phyloP scores from a whole-genome alignment of 805 yeast genomes.

The Alloascoidea hylecoeti region DNA sequence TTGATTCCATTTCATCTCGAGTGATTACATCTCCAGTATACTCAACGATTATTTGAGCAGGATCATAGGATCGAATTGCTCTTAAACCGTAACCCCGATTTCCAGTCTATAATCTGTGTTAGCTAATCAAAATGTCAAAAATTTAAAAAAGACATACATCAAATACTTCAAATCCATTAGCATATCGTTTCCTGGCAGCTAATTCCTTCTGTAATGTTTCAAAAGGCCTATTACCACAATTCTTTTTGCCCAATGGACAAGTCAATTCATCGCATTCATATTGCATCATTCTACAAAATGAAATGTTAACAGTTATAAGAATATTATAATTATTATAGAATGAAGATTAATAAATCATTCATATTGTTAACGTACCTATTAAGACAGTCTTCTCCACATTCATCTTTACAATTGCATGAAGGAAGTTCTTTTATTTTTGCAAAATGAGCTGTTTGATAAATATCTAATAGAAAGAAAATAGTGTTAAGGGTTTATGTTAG shows the following conservation, averaged over 20 bases:
- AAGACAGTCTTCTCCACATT: slow-evolving; percentile 20
- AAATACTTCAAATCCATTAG: slow-evolving; percentile 15
- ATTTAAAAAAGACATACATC: slow-evolving; percentile 15
- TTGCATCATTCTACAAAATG: slow-evolving; percentile 11
- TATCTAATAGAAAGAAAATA: too few relatives aligned
- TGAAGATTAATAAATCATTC: not conserved
- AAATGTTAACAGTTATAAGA: not conserved
- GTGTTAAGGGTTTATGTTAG: too few relatives aligned
- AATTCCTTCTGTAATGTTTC: slow-evolving; percentile 11
- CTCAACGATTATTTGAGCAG: slow-evolving; percentile 27
- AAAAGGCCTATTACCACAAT: slow-evolving; percentile 26
- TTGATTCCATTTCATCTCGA: slow-evolving; percentile 20
- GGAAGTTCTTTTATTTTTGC: slow-evolving; percentile 2
- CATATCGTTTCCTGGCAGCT: slow-evolving; percentile 9
- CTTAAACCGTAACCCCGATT: slow-evolving; percentile 28
- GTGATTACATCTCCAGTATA: slow-evolving; percentile 35
- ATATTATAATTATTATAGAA: slow-evolving; percentile 1
- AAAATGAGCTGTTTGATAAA: slow-evolving; percentile 5
- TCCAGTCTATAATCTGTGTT: slow-evolving; percentile 20
- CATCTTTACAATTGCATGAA: slow-evolving; percentile 11
- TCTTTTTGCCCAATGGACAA: slow-evolving; percentile 17
- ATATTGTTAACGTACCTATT: slow-evolving; percentile 11
- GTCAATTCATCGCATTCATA: slow-evolving; percentile 19
- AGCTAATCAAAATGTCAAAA: slow-evolving; percentile 20
- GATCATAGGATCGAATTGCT: slow-evolving; percentile 20